Percentiles rank a stretch among this genome's conserved stretches.
These are phyloP conservation scores for Linnemannia schmuckeri DNA, from an alignment of 192 early-diverging fungal species.

Conservation along the genomic window DNA sequence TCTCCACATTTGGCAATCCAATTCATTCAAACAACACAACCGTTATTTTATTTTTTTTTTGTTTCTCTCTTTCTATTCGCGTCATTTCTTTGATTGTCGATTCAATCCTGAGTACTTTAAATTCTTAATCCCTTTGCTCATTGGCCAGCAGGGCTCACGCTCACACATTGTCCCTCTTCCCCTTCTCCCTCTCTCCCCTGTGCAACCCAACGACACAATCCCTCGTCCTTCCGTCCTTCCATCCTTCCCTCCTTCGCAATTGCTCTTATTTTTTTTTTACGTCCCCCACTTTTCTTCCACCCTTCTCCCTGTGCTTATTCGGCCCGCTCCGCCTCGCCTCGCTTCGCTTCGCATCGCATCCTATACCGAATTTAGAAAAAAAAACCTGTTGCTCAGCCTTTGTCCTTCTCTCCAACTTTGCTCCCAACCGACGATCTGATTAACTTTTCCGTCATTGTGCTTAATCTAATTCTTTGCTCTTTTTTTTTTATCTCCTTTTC, in stretches of 20 bases:
- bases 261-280: conserved; percentile 3
- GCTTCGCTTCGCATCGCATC: conserved; percentile 22
- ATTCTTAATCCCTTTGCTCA: not conserved
- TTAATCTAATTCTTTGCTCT: conserved; percentile 3
- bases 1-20: not conserved
- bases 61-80: no score
- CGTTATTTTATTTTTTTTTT: not conserved
- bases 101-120: not conserved
- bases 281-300: not conserved
- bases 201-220: not conserved
- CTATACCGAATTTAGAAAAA: conserved; percentile 6
- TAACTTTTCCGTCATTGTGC: not conserved
- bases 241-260: not conserved
- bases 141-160: conserved; percentile 7
- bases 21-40: not conserved
- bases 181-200: not conserved
- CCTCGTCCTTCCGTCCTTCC: not conserved
- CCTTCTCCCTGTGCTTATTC: not conserved
- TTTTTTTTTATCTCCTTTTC: not conserved
- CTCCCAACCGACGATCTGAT: not conserved
- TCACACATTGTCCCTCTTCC: not conserved
- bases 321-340: conserved; percentile 30
- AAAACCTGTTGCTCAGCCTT: not conserved
- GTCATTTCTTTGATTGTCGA: not conserved
- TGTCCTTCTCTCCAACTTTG: not conserved